phyloP scores from a whole-genome alignment of 106 monocot genomes.

The Phalaenopsis equestris region DNA sequence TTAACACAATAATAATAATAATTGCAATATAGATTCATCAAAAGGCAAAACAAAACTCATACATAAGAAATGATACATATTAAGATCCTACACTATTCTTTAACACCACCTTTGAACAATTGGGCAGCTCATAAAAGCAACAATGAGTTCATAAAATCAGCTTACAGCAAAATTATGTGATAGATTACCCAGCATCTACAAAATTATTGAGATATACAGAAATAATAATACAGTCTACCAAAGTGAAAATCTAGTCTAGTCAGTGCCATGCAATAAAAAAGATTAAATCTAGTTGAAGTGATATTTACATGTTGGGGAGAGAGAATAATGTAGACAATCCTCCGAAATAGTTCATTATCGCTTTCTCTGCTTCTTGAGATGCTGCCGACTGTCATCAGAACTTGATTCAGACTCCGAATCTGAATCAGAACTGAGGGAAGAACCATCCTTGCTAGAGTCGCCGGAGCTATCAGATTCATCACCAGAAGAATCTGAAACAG shows the following conservation, averaged over 20 bases:
- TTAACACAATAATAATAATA: too few relatives aligned
- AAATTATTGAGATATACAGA: not conserved
- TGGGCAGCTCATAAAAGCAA: too few relatives aligned
- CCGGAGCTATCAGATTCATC: constrained; percentile 41
- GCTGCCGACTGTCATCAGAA: constrained; percentile 17
- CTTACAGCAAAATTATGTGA: too few relatives aligned
- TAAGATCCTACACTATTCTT: too few relatives aligned
- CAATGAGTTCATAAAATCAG: too few relatives aligned
- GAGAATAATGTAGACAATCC: too few relatives aligned
- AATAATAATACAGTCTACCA: not conserved
- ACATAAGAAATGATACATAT: too few relatives aligned
- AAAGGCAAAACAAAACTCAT: too few relatives aligned
- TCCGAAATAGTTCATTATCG: constrained; percentile 4
- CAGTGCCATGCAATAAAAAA: not conserved
- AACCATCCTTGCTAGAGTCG: constrained; percentile 1
- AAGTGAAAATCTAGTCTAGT: not conserved
- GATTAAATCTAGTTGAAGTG: not conserved
- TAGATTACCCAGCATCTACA: not conserved
- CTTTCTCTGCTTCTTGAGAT: constrained; percentile 24
- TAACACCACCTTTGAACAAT: too few relatives aligned
- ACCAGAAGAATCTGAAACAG: constrained; percentile 43
- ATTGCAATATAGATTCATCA: too few relatives aligned
- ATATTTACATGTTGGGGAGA: too few relatives aligned
- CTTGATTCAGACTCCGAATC: constrained; percentile 35
- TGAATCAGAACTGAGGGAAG: constrained; percentile 26